Evolutionary conservation across 1,284 basidiomycete genomes (phyloP).

Genomic region (Stereum hirsutum): DNA sequence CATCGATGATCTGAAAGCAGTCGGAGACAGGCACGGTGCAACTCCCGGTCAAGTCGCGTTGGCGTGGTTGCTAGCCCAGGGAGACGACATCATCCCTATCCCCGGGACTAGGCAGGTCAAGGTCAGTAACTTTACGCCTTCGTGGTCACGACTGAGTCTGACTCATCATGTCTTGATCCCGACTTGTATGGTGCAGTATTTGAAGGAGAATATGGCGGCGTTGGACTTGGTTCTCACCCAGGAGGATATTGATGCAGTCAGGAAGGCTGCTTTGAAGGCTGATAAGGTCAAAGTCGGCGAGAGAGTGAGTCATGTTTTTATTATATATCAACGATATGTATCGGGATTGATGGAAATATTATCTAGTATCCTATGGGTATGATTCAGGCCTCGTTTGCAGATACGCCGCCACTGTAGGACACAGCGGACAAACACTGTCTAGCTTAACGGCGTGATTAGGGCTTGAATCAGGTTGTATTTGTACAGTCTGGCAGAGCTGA

Average conservation of each 20-base stretch:
- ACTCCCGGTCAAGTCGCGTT: constrained; percentile 50
- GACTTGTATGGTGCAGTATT: constrained; percentile 18
- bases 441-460: no score
- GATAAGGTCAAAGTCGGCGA: constrained; percentile 1
- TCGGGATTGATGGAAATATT: no score
- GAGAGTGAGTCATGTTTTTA: no score
- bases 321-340: no score
- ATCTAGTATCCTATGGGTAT: background rate
- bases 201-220: constrained; percentile 32
- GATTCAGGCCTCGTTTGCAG: background rate
- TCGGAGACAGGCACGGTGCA: constrained; percentile 35
- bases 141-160: background rate
- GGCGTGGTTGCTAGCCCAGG: constrained; percentile 57
- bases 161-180: background rate
- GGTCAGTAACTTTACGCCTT: constrained; percentile 12
- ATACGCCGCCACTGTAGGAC: constrained; percentile 1
- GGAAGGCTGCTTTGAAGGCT: background rate
- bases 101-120: constrained; percentile 37
- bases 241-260: constrained; percentile 9
- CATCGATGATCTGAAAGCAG: constrained; percentile 31
- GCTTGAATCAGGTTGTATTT: no score
- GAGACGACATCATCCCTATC: constrained; percentile 41
- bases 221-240: constrained; percentile 19
- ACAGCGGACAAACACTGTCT: no score
- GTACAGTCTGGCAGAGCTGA: no score